A percentile compares a stretch with the other conserved stretches of the same genome.
phyloP scores from a whole-genome alignment of 2,329 filamentous ascomycete genomes.

The Exophiala sp. region DNA sequence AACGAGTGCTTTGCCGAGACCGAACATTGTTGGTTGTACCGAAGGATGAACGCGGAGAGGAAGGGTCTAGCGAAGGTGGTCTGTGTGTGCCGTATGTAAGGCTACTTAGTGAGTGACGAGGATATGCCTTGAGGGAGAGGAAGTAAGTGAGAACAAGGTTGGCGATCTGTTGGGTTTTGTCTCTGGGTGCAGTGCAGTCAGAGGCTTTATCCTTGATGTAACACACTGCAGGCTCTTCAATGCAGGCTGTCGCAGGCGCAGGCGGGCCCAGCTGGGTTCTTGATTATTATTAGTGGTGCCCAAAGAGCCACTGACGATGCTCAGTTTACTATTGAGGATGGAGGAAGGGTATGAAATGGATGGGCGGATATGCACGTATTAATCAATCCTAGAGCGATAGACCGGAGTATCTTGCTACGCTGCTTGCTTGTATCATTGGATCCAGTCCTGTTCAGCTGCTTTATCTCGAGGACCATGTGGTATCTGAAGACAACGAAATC shows the following conservation, averaged over 20 bases:
- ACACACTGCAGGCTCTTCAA: not conserved
- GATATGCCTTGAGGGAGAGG: not conserved
- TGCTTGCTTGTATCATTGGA: too few species aligned
- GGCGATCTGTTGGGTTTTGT: not conserved
- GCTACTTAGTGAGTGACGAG: slow-evolving; percentile 13
- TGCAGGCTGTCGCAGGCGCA: slow-evolving; percentile 2
- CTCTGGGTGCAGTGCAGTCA: not conserved
- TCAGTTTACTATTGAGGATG: not conserved
- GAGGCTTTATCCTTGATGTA: not conserved
- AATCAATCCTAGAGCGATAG: too few species aligned
- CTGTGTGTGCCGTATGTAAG: not conserved
- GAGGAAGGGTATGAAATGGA: not conserved
- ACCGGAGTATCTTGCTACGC: too few species aligned
- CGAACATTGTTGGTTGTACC: slow-evolving; percentile 20
- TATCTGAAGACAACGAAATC: not conserved
- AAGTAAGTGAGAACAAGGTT: slow-evolving; percentile 7
- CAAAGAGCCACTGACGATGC: not conserved
- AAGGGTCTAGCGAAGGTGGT: slow-evolving; percentile 16
- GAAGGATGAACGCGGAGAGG: not conserved
- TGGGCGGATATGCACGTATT: not conserved
- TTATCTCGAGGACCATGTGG: too few species aligned
- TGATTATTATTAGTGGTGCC: not conserved
- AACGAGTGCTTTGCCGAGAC: slow-evolving; percentile 23
- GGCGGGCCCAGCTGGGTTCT: not conserved
- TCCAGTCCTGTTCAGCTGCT: too few species aligned